Evolutionary conservation across 1,139 yeast species (phyloP).

Genomic region (Trichomonascaceae sp.): DNA sequence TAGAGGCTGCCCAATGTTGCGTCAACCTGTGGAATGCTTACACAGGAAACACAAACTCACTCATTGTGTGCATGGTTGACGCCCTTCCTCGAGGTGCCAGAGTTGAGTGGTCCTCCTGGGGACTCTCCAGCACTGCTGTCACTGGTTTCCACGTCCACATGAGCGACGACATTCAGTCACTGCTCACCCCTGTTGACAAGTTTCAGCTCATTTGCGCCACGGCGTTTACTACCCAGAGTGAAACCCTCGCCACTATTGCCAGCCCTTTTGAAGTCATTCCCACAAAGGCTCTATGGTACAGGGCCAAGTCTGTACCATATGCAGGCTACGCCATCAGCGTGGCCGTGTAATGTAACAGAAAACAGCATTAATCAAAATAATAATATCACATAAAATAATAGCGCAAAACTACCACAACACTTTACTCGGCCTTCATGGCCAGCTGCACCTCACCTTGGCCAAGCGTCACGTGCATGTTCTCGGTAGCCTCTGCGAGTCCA

Average conservation of each 20-base stretch:
- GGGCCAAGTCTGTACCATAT: background rate
- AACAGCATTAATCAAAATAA: too few relatives aligned
- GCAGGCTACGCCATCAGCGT: too few relatives aligned
- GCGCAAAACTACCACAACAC: background rate
- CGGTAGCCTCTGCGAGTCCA: constrained; percentile 14
- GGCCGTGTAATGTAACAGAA: too few relatives aligned
- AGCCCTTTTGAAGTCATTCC: background rate
- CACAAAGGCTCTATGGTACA: background rate
- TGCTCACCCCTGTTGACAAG: background rate
- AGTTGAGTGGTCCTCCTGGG: background rate
- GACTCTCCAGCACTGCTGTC: background rate
- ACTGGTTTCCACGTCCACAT: background rate
- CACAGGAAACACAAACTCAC: background rate
- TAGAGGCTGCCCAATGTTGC: background rate
- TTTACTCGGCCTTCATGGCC: background rate
- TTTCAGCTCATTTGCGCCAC: background rate
- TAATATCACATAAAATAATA: constrained; percentile 3
- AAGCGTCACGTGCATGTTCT: constrained; percentile 17
- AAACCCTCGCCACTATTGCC: background rate
- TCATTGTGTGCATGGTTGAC: background rate
- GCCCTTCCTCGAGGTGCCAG: background rate
- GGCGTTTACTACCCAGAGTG: background rate
- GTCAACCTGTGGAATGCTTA: background rate
- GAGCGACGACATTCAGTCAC: background rate
- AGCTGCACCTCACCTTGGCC: constrained; percentile 16